phyloP scores from a whole-genome alignment of 1,284 basidiomycete genomes.

The Thecaphora thlaspeos region DNA sequence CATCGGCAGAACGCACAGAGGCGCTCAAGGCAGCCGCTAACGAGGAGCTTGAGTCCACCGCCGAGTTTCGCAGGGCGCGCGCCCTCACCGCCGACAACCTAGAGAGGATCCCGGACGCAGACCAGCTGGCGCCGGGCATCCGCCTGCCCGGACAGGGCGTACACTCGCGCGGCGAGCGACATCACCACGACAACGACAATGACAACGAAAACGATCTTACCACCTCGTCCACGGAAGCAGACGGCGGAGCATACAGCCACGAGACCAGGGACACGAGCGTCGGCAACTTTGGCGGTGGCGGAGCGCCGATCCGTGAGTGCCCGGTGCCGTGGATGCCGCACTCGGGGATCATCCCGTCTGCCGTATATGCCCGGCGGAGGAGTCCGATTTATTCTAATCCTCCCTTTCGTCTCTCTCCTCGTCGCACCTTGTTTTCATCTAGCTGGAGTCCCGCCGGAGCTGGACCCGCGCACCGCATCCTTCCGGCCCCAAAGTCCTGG shows the following conservation, averaged over 20 bases:
- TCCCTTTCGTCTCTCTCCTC: background rate
- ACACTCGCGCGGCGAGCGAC: slow-evolving; percentile 6
- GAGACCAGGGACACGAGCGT: slow-evolving; percentile 36
- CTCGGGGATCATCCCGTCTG: background rate
- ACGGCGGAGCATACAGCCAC: slow-evolving; percentile 25
- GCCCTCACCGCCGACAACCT: slow-evolving; percentile 53
- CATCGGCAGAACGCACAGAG: background rate
- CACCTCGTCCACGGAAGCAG: slow-evolving; percentile 31
- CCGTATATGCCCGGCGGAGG: too few relatives aligned
- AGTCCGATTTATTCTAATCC: background rate
- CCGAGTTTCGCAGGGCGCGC: slow-evolving; percentile 30
- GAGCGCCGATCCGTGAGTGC: slow-evolving; percentile 28
- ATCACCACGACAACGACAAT: background rate
- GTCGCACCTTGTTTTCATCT: background rate
- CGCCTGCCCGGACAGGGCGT: slow-evolving; percentile 36
- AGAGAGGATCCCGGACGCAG: slow-evolving; percentile 52
- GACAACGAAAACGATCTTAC: slow-evolving; percentile 25
- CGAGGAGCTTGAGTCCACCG: slow-evolving; percentile 11
- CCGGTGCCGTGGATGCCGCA: background rate
- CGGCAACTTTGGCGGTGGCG: slow-evolving; percentile 35
- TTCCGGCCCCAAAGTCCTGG: slow-evolving; percentile 51
- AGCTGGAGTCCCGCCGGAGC: slow-evolving; percentile 50
- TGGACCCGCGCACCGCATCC: slow-evolving; percentile 48
- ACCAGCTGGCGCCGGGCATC: slow-evolving; percentile 55
- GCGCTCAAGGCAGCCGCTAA: slow-evolving; percentile 1